Conservation (phyloP, 495 filamentous ascomycete genomes). For the Pseudotulostoma volvatum region DNA sequence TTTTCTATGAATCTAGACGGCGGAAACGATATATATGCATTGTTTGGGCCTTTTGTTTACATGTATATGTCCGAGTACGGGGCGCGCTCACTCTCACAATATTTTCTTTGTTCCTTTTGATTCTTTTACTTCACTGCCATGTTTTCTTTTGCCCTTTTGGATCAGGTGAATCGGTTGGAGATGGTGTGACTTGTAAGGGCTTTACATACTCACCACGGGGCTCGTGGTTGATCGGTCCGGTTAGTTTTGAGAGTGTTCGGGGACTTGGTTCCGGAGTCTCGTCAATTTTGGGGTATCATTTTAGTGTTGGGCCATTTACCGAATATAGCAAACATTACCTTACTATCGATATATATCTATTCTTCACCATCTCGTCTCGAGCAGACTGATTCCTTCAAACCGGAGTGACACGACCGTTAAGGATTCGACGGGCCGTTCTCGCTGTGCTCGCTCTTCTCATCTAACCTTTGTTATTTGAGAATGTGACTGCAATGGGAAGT, state of each 20-base stretch:
- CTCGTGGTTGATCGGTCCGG: slow-evolving; percentile 15
- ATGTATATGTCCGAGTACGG: neutral
- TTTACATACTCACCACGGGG: slow-evolving; percentile 20
- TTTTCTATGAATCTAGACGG: slow-evolving; percentile 34
- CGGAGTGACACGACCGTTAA: no score
- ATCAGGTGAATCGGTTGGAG: slow-evolving; percentile 29
- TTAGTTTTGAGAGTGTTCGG: slow-evolving; percentile 28
- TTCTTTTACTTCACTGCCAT: slow-evolving; percentile 14
- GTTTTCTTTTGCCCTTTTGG: slow-evolving; percentile 17
- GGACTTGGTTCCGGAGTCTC: slow-evolving; percentile 28
- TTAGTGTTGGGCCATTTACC: slow-evolving; percentile 5
- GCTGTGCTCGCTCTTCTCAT: no score
- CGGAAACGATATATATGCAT: slow-evolving; percentile 41
- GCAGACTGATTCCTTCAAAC: no score
- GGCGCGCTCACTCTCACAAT: neutral
- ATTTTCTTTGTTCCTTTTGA: slow-evolving; percentile 13
- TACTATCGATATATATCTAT: slow-evolving; percentile 9
- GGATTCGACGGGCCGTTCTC: no score
- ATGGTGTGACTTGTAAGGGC: slow-evolving; percentile 22
- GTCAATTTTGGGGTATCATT: slow-evolving; percentile 12
- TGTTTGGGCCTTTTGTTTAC: slow-evolving; percentile 16
- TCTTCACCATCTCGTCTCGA: slow-evolving; percentile 1
- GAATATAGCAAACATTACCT: slow-evolving; percentile 12
- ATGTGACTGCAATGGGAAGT: no score
- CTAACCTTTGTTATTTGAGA: no score